Conservation (phyloP, 2,329 filamentous ascomycete genomes). For the Calonectria pteridis region DNA sequence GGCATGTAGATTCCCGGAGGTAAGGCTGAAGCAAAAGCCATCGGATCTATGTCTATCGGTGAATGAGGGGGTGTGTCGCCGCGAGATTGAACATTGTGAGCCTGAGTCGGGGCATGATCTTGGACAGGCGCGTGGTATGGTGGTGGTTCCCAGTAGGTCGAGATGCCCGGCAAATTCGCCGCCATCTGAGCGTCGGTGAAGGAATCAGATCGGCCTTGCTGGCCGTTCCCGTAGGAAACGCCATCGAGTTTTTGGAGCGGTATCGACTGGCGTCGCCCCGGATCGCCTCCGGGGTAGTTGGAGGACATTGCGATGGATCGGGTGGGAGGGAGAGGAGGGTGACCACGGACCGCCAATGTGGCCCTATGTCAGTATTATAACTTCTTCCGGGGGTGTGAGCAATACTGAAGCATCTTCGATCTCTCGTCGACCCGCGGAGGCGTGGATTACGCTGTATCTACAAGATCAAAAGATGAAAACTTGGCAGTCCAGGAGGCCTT, state of each 20-base stretch:
- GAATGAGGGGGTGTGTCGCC: conserved; percentile 56
- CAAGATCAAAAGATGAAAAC: conserved; percentile 28
- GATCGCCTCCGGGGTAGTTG: conserved; percentile 42
- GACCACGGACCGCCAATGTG: conserved; percentile 36
- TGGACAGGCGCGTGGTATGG: conserved; percentile 52
- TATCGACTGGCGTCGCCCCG: conserved; percentile 66
- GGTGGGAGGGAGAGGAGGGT: conserved; percentile 17
- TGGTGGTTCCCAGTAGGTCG: conserved; percentile 67
- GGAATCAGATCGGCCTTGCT: conserved; percentile 21
- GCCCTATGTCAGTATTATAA: conserved; percentile 39
- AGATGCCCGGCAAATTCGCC: conserved; percentile 57
- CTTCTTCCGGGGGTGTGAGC: conserved; percentile 14
- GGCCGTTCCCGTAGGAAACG: conserved; percentile 29
- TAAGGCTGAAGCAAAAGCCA: conserved; percentile 66
- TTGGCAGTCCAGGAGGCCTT: conserved; percentile 40
- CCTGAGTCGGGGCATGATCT: conserved; percentile 43
- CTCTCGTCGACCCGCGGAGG: conserved; percentile 20
- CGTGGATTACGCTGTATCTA: conserved; percentile 31
- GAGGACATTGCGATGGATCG: conserved; percentile 47
- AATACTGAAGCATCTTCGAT: conserved; percentile 38
- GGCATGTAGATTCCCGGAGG: conserved; percentile 62
- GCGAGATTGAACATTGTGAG: neutral
- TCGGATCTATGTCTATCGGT: conserved; percentile 68
- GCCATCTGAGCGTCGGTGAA: conserved; percentile 34
- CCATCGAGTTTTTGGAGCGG: conserved; percentile 73